Evolutionary conservation across 192 early-diverging fungal species (phyloP), one percentile per base, ranked within the genome.

Genomic region (Chytriomyces sp.): DNA sequence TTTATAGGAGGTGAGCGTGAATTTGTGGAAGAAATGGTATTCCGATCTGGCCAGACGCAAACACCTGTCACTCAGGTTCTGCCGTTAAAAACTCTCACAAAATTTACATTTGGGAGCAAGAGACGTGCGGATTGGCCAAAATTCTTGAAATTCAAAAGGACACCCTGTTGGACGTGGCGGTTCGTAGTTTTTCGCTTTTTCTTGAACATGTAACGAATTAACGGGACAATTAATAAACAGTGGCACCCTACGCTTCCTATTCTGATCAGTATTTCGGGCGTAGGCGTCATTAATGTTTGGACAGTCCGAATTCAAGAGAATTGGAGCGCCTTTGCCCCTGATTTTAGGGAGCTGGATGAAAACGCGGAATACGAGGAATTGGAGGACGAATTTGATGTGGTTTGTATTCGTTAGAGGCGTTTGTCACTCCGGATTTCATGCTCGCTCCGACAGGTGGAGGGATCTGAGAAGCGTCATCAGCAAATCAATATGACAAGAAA

Each of bases 241-340:
- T 93, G 93, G 86, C 98, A 99, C 66, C 95, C 98, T 0, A 80
- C 85, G 34, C 82, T 89, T 28, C 93, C 94, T 0, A 90, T 95
- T 30, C 84, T 96, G 31, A 91, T 88, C 0, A 93, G 95, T 0
- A 87, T 96, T 0, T 91, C 92, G 22, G 83, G 84, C 0, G 91
- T 87, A 70, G 95, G 94, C 19, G 89, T 82, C 4, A 88, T 98
- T n/a, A 91, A 92, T 72, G 84, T 96, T 25, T 99, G 96, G 98
- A 82, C 86, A 37, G 84, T 85, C 19, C 88, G 82, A 22, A 88
- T 90, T 22, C 87, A 89, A 33, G 91, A 96, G 61, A 93, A 94
- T 69, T 98, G 93, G 91, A 93, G 91, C 56, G 92, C 94, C 32
- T 95, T 96, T 84, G 93, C 92, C 17, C 97, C 96, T 65, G 94